phyloP scores from a whole-genome alignment of 345 rosid species.

The Arabidopsis arenosa region DNA sequence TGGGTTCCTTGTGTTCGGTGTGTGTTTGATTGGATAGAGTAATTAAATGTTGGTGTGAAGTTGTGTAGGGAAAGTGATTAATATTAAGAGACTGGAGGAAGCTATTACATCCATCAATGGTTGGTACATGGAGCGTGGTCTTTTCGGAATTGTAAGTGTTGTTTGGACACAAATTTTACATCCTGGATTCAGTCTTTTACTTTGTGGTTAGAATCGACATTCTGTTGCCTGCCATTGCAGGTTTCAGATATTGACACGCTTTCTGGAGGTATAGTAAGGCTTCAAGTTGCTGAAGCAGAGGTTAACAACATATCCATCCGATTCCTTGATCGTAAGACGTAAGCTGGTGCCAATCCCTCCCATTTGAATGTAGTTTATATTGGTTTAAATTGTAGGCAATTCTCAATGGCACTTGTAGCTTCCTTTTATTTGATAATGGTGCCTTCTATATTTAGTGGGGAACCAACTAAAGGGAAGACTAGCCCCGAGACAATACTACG shows the following conservation, averaged over 20 bases:
- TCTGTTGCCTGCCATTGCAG: constrained; percentile 45
- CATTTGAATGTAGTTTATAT: constrained; percentile 6
- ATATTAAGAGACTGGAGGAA: constrained; percentile 81
- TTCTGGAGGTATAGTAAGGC: constrained; percentile 88
- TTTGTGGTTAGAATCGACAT: constrained; percentile 8
- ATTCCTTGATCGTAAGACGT: constrained; percentile 91
- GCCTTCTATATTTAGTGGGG: constrained; percentile 67
- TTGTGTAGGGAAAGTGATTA: constrained; percentile 94
- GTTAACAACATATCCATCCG: constrained; percentile 84
- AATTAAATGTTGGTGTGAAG: constrained; percentile 63
- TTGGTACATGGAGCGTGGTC: constrained; percentile 96
- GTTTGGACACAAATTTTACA: neutral
- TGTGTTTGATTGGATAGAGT: constrained; percentile 41
- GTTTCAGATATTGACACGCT: constrained; percentile 88
- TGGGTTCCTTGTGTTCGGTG: constrained; percentile 19
- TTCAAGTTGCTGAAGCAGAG: constrained; percentile 95
- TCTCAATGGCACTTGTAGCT: constrained; percentile 13
- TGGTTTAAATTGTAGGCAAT: neutral
- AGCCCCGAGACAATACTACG: constrained; percentile 80
- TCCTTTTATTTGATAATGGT: constrained; percentile 23
- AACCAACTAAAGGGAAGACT: constrained; percentile 90
- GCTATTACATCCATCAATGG: constrained; percentile 88
- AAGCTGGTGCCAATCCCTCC: constrained; percentile 49
- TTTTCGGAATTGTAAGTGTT: constrained; percentile 81
- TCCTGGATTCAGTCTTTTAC: neutral